A percentile compares a stretch with the other conserved stretches of the same genome.
Conservation (phyloP, 345 rosid species). For the Camelina neglecta region DNA sequence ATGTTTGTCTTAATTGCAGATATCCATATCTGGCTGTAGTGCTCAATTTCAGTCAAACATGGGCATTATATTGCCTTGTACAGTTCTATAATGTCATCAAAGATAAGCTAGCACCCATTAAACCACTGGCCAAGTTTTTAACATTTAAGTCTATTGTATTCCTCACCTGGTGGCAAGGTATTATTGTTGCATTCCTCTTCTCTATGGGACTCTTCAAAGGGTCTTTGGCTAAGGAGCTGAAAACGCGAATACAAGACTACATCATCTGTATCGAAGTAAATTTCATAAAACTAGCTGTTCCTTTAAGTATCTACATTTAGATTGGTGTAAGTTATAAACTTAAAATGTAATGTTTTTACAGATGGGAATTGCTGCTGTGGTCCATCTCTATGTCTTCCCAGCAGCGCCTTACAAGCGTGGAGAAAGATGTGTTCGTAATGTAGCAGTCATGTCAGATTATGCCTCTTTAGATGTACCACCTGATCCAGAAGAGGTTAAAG, state of each 20-base stretch:
- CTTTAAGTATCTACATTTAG: not conserved
- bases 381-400: slow-evolving; percentile 93
- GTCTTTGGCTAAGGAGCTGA: slow-evolving; percentile 83
- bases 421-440: slow-evolving; percentile 99
- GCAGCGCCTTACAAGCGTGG: slow-evolving; percentile 96
- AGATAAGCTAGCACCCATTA: slow-evolving; percentile 86
- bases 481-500: slow-evolving; percentile 92
- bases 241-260: slow-evolving; percentile 90
- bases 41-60: slow-evolving; percentile 96
- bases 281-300: not conserved
- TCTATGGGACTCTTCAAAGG: slow-evolving; percentile 88
- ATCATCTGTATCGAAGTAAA: slow-evolving; percentile 94
- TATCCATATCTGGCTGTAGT: slow-evolving; percentile 96
- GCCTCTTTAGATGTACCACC: slow-evolving; percentile 89
- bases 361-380: slow-evolving; percentile 98
- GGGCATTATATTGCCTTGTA: slow-evolving; percentile 97
- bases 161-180: slow-evolving; percentile 99
- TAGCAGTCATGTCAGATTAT: slow-evolving; percentile 90
- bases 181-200: slow-evolving; percentile 90
- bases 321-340: slow-evolving; percentile 7
- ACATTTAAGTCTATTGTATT: slow-evolving; percentile 96
- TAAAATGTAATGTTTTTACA: slow-evolving; percentile 43
- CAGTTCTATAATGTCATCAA: slow-evolving; percentile 90
- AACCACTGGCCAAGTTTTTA: slow-evolving; percentile 93
- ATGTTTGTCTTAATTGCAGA: slow-evolving; percentile 53